Percentiles rank a stretch among this genome's conserved stretches.
Evolutionary conservation across 768 basidiomycete species (phyloP).

Genomic region (Mycena albidolilacea): DNA sequence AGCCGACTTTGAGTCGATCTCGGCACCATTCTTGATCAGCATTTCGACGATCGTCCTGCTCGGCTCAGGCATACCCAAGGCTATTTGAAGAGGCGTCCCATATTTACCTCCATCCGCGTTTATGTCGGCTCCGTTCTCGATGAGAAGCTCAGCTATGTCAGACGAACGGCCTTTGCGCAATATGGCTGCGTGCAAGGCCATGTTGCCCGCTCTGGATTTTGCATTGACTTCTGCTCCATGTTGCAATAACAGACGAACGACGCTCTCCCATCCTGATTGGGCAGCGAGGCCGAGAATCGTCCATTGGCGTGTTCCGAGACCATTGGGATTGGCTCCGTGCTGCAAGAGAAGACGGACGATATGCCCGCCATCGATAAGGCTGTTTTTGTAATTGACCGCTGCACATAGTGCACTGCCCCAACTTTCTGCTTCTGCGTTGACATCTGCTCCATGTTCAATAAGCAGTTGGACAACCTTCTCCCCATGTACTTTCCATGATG

Average conservation of each 20-base stretch:
- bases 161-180: no score
- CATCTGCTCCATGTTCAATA: background rate
- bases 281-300: background rate
- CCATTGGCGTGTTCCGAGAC: background rate
- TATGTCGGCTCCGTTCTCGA: background rate
- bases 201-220: background rate
- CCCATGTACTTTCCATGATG: background rate
- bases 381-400: background rate
- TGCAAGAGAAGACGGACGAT: background rate
- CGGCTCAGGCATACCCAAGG: background rate
- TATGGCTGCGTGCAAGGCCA: background rate
- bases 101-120: background rate
- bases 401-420: background rate
- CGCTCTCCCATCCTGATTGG: background rate
- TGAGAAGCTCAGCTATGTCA: background rate
- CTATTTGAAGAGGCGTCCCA: background rate
- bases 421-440: background rate
- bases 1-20: background rate
- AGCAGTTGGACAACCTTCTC: background rate
- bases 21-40: background rate
- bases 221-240: background rate
- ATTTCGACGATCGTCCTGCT: background rate
- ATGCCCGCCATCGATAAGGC: no score
- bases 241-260: background rate
- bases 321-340: background rate